Base-by-base conservation (phyloP, 495 filamentous ascomycete genomes). In the Penicillium cosmopolitanum region DNA sequence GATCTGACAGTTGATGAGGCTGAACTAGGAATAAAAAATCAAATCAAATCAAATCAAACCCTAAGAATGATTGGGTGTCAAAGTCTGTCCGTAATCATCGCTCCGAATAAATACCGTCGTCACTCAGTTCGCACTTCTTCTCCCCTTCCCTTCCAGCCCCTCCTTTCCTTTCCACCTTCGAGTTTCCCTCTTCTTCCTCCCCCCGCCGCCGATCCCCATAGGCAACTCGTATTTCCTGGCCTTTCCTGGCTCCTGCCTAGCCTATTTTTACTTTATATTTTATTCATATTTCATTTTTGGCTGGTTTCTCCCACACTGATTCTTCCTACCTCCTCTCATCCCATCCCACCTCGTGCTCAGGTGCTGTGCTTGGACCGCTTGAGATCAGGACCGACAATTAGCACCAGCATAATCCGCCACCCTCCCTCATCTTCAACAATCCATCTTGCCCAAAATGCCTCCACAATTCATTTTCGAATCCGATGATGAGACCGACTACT, bases 401-500 rank as follows among this genome's bases (percentile, higher is more conserved):
- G 3, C 7, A 38, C 35, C 36, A 50, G 53, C 51, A 34, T 36
- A 50, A 16, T 18, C 31, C 12, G 11, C 51, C 25, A 28, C 40
- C 33, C 13, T 33, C 43, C 8, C 43, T 13, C 16, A 19, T 13
- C 19, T 31, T 28, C 46, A n/a, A 44, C 15, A 48, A 12, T 13
- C 46, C 9, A 62, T 51, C 58, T 6, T 31, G 5, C 56, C 61
- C 56, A 68, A 58, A 53, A 69, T 66, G 61, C 67, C 66, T 15
- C 51, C 25, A 15, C 35, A 57, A 50, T 54, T 60, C 23, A 18
- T 61, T 43, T 62, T 54, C 42, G 73, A 77, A 35, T 74, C 74
- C 3, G 56, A 66, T 19, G 75, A 77, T 21, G 75, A 77, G 33
- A 68, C 70, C 16, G 77, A 79, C 2, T 74, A 66, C 60, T 75